A percentile compares a stretch with the other conserved stretches of the same genome.
These are phyloP conservation scores for Fusarium praegraminearum DNA, from an alignment of 2,329 filamentous ascomycete species.

Conservation along the genomic window DNA sequence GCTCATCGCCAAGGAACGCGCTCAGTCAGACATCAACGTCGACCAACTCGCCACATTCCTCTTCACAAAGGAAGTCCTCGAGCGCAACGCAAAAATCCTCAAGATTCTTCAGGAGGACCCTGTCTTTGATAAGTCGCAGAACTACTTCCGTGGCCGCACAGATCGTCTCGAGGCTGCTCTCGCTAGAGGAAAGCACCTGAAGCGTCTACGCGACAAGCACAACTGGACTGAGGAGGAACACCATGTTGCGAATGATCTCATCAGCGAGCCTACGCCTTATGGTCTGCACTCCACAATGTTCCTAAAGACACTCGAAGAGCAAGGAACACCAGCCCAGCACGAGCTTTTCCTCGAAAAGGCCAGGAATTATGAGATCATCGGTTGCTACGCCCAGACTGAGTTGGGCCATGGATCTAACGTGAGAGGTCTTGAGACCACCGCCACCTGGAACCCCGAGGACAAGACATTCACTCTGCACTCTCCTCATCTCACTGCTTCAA, in stretches of 20 bases:
- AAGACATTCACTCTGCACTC: conserved; percentile 82
- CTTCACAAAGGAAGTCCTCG: conserved; percentile 73
- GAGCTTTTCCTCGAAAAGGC: conserved; percentile 78
- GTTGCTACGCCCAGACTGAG: conserved; percentile 86
- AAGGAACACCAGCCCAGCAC: conserved; percentile 79
- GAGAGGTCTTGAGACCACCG: conserved; percentile 76
- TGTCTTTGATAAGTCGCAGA: conserved; percentile 82
- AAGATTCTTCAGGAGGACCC: conserved; percentile 74
- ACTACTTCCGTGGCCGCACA: conserved; percentile 78
- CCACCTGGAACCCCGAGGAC: conserved; percentile 78
- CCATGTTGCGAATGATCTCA: conserved; percentile 72
- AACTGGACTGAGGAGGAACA: conserved; percentile 77
- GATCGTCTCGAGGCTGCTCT: conserved; percentile 77
- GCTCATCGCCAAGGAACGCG: conserved; percentile 75
- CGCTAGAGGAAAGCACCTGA: conserved; percentile 76
- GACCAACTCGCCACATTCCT: conserved; percentile 76
- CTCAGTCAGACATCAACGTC: conserved; percentile 74
- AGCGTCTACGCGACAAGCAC: conserved; percentile 73
- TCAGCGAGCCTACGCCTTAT: conserved; percentile 80
- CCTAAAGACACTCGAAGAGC: conserved; percentile 72
- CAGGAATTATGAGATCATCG: conserved; percentile 77
- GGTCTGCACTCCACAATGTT: conserved; percentile 72
- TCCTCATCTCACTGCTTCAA: conserved; percentile 78
- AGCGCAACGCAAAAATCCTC: conserved; percentile 70
- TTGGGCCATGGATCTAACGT: conserved; percentile 84